Percentiles rank a stretch among this genome's conserved stretches.
phyloP scores from a whole-genome alignment of 306 rosid species.

The Cyamopsis tetragonoloba region DNA sequence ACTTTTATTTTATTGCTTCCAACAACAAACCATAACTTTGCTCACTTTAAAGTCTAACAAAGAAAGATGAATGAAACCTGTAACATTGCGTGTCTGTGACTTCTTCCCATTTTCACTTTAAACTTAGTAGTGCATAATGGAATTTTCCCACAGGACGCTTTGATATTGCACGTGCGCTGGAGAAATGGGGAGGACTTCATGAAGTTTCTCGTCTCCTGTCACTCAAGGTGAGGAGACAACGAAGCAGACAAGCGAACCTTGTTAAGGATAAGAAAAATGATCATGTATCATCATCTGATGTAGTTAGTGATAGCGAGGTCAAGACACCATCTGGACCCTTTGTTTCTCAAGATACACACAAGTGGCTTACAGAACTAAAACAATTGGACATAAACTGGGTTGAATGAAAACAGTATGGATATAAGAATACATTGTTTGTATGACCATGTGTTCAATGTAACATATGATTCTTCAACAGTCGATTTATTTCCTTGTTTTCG shows the following conservation, averaged over 20 bases:
- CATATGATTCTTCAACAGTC: background rate
- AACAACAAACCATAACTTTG: background rate
- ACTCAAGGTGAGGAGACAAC: constrained; percentile 69
- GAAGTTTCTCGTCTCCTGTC: constrained; percentile 89
- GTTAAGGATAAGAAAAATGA: constrained; percentile 53
- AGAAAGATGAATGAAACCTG: background rate
- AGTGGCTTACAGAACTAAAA: constrained; percentile 68
- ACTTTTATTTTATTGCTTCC: background rate
- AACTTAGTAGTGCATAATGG: background rate
- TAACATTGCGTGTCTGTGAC: background rate
- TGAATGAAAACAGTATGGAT: constrained; percentile 33
- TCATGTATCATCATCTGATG: constrained; percentile 24
- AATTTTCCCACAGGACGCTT: constrained; percentile 57
- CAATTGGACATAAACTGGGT: constrained; percentile 79
- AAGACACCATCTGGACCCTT: constrained; percentile 43
- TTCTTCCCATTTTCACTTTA: background rate
- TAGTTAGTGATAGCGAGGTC: constrained; percentile 41
- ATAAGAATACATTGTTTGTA: background rate
- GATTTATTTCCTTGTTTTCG: background rate
- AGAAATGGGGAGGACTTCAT: constrained; percentile 94
- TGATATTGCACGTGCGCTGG: constrained; percentile 88
- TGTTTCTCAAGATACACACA: constrained; percentile 63
- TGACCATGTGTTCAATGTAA: background rate
- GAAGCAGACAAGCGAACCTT: constrained; percentile 45
- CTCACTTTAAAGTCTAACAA: background rate